Percentiles rank a stretch among this genome's conserved stretches.
phyloP scores from a whole-genome alignment of 768 basidiomycete genomes.

The Lactarius psammicola region DNA sequence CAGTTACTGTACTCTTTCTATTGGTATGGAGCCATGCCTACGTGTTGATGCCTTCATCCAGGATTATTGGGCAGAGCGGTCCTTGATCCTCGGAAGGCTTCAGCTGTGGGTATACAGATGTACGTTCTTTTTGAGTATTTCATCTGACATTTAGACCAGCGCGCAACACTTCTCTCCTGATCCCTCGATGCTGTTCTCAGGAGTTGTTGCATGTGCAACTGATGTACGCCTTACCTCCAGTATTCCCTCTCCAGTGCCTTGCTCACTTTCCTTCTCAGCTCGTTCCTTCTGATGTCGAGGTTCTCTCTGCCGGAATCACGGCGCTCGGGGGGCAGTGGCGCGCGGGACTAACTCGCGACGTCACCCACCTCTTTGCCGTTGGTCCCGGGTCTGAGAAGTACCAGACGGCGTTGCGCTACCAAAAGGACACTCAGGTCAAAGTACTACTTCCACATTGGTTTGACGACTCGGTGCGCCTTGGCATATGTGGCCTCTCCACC shows the following conservation, averaged over 20 bases:
- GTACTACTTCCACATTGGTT: constrained; percentile 93
- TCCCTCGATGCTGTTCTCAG: constrained; percentile 78
- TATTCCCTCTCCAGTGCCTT: background rate
- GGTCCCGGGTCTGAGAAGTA: constrained; percentile 45
- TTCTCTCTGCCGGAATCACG: constrained; percentile 67
- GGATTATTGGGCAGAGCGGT: constrained; percentile 28
- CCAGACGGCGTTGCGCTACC: constrained; percentile 54
- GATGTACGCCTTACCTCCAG: constrained; percentile 46
- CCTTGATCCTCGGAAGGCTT: constrained; percentile 24
- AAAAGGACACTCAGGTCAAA: constrained; percentile 55
- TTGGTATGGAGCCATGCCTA: background rate
- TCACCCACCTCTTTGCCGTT: constrained; percentile 81
- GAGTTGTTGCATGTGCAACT: constrained; percentile 68
- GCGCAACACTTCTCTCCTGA: constrained; percentile 67
- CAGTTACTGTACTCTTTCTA: constrained; percentile 22
- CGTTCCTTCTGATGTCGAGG: constrained; percentile 62
- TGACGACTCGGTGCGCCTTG: constrained; percentile 67
- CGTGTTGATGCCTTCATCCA: constrained; percentile 2
- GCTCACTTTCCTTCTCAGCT: constrained; percentile 41
- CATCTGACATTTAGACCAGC: constrained; percentile 1
- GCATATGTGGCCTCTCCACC: constrained; percentile 47
- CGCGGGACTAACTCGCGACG: constrained; percentile 71
- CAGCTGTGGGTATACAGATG: constrained; percentile 20
- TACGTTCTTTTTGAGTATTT: no score
- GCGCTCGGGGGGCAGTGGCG: constrained; percentile 84